Evolutionary conservation across 179 eudicot genomes (phyloP).

Genomic region (Beta lomatogona): DNA sequence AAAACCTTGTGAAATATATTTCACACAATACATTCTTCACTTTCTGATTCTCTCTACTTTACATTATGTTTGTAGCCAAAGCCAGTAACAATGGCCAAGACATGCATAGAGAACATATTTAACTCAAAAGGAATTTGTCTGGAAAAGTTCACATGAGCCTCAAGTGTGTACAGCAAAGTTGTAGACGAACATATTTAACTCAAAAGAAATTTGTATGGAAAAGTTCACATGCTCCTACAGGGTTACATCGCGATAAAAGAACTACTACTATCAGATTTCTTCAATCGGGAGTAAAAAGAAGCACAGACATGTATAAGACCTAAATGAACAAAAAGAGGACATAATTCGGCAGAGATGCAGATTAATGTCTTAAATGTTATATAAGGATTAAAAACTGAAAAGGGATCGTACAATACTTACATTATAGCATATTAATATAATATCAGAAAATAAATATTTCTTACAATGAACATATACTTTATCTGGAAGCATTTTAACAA

Average conservation of each 20-base stretch:
- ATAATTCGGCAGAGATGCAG: neutral
- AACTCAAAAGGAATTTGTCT: no score
- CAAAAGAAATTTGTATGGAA: no score
- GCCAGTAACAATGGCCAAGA: neutral
- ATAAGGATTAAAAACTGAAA: neutral
- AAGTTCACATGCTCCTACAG: no score
- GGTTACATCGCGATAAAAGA: no score
- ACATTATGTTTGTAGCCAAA: neutral
- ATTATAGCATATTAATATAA: neutral
- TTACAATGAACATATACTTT: slow-evolving; percentile 95
- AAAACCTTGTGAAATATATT: neutral
- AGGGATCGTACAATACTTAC: neutral
- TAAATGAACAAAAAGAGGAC: neutral
- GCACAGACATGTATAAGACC: neutral
- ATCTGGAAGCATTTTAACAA: slow-evolving; percentile 75
- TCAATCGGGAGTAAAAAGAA: neutral
- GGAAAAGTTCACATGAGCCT: no score
- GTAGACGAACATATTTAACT: neutral
- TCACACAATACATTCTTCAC: neutral
- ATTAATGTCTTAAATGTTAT: neutral
- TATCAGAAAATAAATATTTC: slow-evolving; percentile 23
- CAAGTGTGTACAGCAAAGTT: neutral
- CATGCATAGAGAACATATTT: neutral
- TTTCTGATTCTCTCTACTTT: neutral
- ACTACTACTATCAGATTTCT: no score